Evolutionary conservation across 305 asterid genomes (phyloP), one percentile per base, ranked within the genome.

Genomic region (Salvia sclarea): DNA sequence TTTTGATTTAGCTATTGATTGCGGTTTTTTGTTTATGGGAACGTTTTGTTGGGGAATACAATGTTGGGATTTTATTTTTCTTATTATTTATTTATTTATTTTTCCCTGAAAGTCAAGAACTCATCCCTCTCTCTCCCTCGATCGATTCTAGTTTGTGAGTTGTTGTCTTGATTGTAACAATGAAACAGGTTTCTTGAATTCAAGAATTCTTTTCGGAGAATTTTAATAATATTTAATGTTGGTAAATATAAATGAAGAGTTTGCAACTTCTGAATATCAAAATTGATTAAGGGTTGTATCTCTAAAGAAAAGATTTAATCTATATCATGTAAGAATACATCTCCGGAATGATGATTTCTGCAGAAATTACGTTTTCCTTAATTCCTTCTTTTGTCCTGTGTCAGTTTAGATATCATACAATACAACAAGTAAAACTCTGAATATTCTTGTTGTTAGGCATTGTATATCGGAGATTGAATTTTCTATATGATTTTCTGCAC

Each of bases 1-100:
- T 47, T 17, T 54, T 17, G 38, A 6, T 71, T 70, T 67, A 7
- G 13, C 40, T 66, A 2, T 72, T 33, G 79, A 55, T 38, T 69
- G 24, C 52, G 49, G 8, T 66, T 58, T 11, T 44, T 24, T 40
- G 12, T 11, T 47, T 61, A 12, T 71, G 60, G 66, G 70, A 6
- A n/a, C n/a, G n/a, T n/a, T n/a, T 45, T 7, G 24, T 38, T 38
- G 38, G 20, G 28, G 45, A 13, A 17, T 53, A 21, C 55, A 63
- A 50, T 61, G 18, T 3, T 17, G n/a, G 37, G 57, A 22, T 13
- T n/a, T 28, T 3, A 52, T 35, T 9, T 3, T 30, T 49, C 4
- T 8, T 31, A 3, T 31, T 17, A 1, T 18, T 17, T 18, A 1
- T 6, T 50, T 10, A 2, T 0, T 1, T 45, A n/a, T 50, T 24